Percentiles rank a stretch among this genome's conserved stretches.
Evolutionary conservation across 2,329 filamentous ascomycete species (phyloP).

Genomic region (Cladosporium sp.): DNA sequence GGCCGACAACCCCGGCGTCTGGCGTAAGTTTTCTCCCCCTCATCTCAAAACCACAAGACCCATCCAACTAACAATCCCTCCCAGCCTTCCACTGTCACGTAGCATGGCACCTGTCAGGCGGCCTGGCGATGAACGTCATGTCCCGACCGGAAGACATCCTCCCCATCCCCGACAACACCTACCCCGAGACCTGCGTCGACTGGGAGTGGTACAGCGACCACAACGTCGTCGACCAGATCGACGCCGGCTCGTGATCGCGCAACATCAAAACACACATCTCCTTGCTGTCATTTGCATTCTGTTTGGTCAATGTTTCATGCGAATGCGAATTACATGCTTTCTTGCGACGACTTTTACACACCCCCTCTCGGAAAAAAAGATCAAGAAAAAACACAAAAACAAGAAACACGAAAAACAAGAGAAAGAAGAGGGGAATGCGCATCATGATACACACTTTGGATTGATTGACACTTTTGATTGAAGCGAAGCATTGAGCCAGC

Average conservation of each 20-base stretch:
- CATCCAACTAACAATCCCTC: background rate
- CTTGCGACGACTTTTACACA: no score
- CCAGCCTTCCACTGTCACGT: constrained; percentile 20
- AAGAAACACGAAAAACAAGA: background rate
- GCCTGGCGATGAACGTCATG: constrained; percentile 24
- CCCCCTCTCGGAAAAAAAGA: no score
- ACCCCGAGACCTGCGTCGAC: constrained; percentile 49
- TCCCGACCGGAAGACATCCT: constrained; percentile 18
- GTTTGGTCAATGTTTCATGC: no score
- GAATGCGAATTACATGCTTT: no score
- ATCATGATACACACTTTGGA: no score
- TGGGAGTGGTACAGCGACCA: constrained; percentile 48
- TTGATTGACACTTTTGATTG: no score
- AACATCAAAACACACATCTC: background rate
- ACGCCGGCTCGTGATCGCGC: constrained; percentile 45
- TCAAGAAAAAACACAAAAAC: background rate
- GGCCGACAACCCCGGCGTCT: constrained; percentile 35
- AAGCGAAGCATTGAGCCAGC: no score
- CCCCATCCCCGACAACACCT: constrained; percentile 38
- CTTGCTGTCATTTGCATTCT: background rate
- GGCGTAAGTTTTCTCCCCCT: constrained; percentile 32
- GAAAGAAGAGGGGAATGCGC: background rate
- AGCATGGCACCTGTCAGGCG: constrained; percentile 29
- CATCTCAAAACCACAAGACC: background rate
- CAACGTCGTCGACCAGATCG: constrained; percentile 48